A percentile compares a stretch with the other conserved stretches of the same genome.
Evolutionary conservation across 2,329 filamentous ascomycete genomes (phyloP).

Genomic region (Cercospora sp.): DNA sequence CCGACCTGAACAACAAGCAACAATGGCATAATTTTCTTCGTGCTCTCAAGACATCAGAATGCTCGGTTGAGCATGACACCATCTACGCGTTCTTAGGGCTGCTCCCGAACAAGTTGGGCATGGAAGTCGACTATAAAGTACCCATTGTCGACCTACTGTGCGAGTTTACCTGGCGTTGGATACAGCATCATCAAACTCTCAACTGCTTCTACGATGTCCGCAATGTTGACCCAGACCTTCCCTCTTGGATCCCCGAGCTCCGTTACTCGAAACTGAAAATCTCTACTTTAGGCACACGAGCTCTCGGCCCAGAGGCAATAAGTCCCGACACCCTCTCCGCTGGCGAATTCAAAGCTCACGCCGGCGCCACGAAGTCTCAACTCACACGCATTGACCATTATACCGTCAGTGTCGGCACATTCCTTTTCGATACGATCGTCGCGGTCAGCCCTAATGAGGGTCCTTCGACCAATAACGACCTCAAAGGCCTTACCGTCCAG

Average conservation of each 20-base stretch:
- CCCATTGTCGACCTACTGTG: constrained; percentile 4
- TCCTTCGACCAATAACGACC: background rate
- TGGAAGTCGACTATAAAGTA: constrained; percentile 11
- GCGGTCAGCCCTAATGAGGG: background rate
- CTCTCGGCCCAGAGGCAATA: constrained; percentile 8
- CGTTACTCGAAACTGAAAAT: background rate
- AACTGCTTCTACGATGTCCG: constrained; percentile 14
- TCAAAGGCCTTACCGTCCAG: background rate
- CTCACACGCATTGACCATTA: background rate
- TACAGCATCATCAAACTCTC: background rate
- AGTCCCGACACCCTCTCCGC: constrained; percentile 9
- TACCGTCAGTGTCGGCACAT: background rate
- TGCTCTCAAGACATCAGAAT: constrained; percentile 3
- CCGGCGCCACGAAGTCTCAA: background rate
- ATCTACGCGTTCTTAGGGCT: constrained; percentile 13
- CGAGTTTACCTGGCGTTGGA: constrained; percentile 11
- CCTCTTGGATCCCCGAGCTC: constrained; percentile 13
- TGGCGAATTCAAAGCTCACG: constrained; percentile 8
- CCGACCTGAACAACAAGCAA: constrained; percentile 1
- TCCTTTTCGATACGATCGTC: constrained; percentile 10
- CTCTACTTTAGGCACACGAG: background rate
- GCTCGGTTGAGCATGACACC: constrained; percentile 10
- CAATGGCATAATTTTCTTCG: constrained; percentile 8
- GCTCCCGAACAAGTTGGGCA: constrained; percentile 6
- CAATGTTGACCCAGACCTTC: constrained; percentile 6